A percentile compares a stretch with the other conserved stretches of the same genome.
These are phyloP conservation scores for Aspergillus unguis DNA, from an alignment of 2,329 filamentous ascomycete species.

Conservation along the genomic window DNA sequence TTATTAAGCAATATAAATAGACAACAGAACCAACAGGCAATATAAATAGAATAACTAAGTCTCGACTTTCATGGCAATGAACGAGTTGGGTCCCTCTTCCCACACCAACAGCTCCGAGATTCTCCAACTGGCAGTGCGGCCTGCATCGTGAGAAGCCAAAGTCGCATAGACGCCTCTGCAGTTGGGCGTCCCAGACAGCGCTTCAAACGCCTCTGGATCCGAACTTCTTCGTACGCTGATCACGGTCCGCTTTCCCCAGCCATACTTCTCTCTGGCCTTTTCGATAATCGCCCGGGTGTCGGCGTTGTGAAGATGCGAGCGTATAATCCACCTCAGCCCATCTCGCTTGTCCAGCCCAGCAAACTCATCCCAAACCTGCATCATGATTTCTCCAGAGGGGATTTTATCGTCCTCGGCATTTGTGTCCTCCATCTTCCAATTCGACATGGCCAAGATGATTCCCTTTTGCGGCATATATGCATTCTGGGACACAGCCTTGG, in stretches of 20 bases:
- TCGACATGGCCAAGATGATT: no score
- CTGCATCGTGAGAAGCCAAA: not conserved
- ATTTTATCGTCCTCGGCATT: no score
- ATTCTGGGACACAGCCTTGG: no score
- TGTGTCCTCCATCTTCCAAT: no score
- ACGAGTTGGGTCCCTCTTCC: not conserved
- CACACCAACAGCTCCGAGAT: not conserved
- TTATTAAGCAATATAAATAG: no score
- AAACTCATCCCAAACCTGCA: not conserved
- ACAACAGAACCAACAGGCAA: no score
- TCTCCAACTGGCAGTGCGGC: not conserved
- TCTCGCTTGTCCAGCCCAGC: not conserved
- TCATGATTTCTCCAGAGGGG: not conserved
- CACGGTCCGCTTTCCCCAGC: no score
- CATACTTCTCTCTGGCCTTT: no score
- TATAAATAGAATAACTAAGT: no score
- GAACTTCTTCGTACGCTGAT: not conserved
- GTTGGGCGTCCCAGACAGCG: not conserved
- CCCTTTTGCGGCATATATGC: no score
- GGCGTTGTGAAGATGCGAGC: not conserved
- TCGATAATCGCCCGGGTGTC: no score
- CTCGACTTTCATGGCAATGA: no score
- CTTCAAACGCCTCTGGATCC: not conserved
- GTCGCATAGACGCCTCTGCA: not conserved
- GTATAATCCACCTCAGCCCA: not conserved